These are phyloP conservation scores for Aspergillus asperescens DNA, from an alignment of 495 filamentous ascomycete genomes.

Conservation along the genomic window DNA sequence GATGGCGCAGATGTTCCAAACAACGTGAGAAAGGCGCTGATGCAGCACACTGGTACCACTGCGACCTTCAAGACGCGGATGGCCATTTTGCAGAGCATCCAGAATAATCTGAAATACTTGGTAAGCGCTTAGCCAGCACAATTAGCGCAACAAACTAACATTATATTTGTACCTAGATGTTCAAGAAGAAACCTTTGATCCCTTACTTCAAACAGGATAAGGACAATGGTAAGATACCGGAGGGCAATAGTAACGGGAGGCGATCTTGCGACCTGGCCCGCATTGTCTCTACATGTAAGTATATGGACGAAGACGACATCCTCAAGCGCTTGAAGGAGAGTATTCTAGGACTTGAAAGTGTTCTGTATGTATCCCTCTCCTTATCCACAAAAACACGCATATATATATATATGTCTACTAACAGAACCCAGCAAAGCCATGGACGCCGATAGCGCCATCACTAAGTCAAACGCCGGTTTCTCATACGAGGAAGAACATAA, in stretches of 20 bases:
- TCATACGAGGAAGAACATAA: neutral
- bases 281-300: conserved; percentile 2
- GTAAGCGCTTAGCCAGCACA: neutral
- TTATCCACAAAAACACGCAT: neutral
- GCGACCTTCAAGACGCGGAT: neutral
- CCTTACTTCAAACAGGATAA: neutral
- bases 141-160: neutral
- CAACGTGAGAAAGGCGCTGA: neutral
- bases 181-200: neutral
- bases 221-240: neutral
- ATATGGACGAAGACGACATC: neutral
- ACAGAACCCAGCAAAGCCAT: neutral
- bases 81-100: neutral
- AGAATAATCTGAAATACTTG: conserved; percentile 4
- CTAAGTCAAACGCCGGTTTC: neutral
- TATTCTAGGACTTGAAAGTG: neutral
- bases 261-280: conserved; percentile 3
- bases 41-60: conserved; percentile 5
- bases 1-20: neutral
- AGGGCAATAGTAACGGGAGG: neutral
- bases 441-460: neutral
- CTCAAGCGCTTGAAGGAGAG: neutral
- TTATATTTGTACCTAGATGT: neutral
- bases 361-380: neutral
- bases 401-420: too few species aligned